These are phyloP conservation scores for Enterospora canceri DNA, from an alignment of 371 early-diverging fungal genomes.

Conservation along the genomic window DNA sequence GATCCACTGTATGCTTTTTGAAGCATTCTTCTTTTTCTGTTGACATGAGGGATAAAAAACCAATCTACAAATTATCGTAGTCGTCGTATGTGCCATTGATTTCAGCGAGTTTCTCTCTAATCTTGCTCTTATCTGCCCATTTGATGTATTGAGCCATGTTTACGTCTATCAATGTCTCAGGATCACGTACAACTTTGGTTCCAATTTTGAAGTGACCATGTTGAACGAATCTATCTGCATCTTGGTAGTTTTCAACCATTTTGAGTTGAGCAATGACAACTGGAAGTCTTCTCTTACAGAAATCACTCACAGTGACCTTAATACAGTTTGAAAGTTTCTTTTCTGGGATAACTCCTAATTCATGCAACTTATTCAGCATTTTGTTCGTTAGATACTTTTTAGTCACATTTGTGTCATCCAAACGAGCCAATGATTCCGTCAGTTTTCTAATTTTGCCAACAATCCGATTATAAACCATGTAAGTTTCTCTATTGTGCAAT, in stretches of 20 bases:
- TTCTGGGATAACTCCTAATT: slow-evolving; percentile 72
- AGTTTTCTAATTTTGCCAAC: slow-evolving; percentile 72
- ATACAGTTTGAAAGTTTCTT: slow-evolving; percentile 72
- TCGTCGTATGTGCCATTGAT: slow-evolving; percentile 50
- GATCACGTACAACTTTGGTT: slow-evolving; percentile 29
- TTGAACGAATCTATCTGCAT: slow-evolving; percentile 80
- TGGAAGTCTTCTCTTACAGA: slow-evolving; percentile 72
- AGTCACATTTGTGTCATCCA: slow-evolving; percentile 74
- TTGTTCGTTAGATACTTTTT: slow-evolving; percentile 65
- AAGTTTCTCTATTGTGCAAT: slow-evolving; percentile 80
- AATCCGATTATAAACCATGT: slow-evolving; percentile 76
- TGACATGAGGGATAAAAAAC: too few relatives aligned
- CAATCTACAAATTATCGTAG: slow-evolving; percentile 11
- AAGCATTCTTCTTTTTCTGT: too few relatives aligned
- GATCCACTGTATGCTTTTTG: too few relatives aligned
- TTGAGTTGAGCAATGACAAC: slow-evolving; percentile 79
- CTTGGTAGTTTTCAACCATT: slow-evolving; percentile 83
- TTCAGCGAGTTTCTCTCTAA: slow-evolving; percentile 87
- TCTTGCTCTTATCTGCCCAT: slow-evolving; percentile 91
- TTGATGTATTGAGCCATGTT: slow-evolving; percentile 92
- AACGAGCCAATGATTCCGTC: slow-evolving; percentile 69
- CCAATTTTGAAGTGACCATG: slow-evolving; percentile 85
- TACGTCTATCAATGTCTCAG: slow-evolving; percentile 53
- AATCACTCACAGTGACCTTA: slow-evolving; percentile 73
- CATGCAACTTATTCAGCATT: slow-evolving; percentile 73